These are phyloP conservation scores for Nakazawaea sp. DNA, from an alignment of 805 yeast genomes.

Conservation along the genomic window DNA sequence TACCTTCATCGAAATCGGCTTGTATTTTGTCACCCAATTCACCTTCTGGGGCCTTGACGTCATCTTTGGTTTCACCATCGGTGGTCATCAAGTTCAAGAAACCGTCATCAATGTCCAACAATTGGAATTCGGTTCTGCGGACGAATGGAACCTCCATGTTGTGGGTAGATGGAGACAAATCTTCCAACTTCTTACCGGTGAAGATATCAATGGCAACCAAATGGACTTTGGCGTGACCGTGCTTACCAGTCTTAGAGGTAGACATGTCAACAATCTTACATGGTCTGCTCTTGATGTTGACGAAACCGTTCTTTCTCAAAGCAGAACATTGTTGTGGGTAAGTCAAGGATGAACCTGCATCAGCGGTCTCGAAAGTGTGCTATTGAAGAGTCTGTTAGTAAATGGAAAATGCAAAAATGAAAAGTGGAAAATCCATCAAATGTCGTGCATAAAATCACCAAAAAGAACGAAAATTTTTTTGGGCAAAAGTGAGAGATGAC, in stretches of 20 bases:
- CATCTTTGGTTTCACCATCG: conserved; percentile 99
- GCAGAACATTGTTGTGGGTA: conserved; percentile 99
- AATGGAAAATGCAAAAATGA: not conserved
- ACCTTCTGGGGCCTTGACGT: conserved; percentile 97
- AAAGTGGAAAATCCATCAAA: not conserved
- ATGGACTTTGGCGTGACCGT: conserved; percentile 99
- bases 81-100: conserved; percentile 92
- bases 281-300: conserved; percentile 97
- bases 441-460: no score
- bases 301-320: conserved; percentile 99
- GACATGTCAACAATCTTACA: conserved; percentile 99
- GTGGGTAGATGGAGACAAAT: conserved; percentile 99
- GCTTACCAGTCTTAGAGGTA: conserved; percentile 99
- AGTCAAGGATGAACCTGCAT: conserved; percentile 98
- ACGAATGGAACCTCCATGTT: conserved; percentile 99
- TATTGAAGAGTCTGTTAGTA: conserved; percentile 19
- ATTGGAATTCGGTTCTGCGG: conserved; percentile 91
- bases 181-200: conserved; percentile 99
- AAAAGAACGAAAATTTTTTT: no score
- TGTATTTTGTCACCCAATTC: conserved; percentile 93
- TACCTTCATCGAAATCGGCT: conserved; percentile 94
- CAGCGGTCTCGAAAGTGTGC: conserved; percentile 96
- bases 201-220: conserved; percentile 98
- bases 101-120: conserved; percentile 97
- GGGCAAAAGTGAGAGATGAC: no score